Percentiles rank a stretch among this genome's conserved stretches.
These are phyloP conservation scores for Pelargonium myrrhifolium DNA, from an alignment of 441 rosid species.

Conservation along the genomic window DNA sequence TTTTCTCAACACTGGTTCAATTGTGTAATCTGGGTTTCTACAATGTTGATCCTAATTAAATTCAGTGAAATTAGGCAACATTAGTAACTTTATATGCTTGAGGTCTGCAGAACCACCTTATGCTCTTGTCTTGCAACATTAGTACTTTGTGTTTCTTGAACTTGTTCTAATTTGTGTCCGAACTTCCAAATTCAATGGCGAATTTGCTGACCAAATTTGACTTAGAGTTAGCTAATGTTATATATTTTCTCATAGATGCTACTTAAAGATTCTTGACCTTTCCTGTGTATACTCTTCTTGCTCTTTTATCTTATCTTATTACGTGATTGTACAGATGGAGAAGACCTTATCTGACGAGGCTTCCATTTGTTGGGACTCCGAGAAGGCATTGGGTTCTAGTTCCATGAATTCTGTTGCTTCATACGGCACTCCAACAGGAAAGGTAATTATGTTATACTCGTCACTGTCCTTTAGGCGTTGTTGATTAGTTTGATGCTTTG, in stretches of 20 bases:
- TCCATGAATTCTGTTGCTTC: slow-evolving; percentile 26
- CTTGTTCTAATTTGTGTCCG: no score
- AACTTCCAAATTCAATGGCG: no score
- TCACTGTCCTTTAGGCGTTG: not conserved
- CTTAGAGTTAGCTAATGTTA: no score
- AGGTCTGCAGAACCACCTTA: no score
- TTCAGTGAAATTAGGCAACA: no score
- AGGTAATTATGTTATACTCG: slow-evolving; percentile 26
- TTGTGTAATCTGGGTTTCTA: no score
- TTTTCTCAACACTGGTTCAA: no score
- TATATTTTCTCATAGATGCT: not conserved
- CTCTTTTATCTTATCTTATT: not conserved
- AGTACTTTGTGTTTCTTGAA: no score
- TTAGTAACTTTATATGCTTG: no score
- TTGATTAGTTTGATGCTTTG: not conserved
- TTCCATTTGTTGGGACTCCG: slow-evolving; percentile 24
- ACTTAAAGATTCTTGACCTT: not conserved
- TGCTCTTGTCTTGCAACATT: no score
- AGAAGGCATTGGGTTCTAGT: slow-evolving; percentile 18
- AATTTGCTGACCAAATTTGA: no score
- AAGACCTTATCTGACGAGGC: slow-evolving; percentile 17
- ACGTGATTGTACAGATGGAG: slow-evolving; percentile 28
- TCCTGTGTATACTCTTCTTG: not conserved
- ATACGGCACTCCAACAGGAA: slow-evolving; percentile 23
- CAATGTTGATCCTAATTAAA: no score